A percentile compares a stretch with the other conserved stretches of the same genome.
These are phyloP conservation scores for Apiospora saccharicola DNA, from an alignment of 2,329 filamentous ascomycete genomes.

Conservation along the genomic window DNA sequence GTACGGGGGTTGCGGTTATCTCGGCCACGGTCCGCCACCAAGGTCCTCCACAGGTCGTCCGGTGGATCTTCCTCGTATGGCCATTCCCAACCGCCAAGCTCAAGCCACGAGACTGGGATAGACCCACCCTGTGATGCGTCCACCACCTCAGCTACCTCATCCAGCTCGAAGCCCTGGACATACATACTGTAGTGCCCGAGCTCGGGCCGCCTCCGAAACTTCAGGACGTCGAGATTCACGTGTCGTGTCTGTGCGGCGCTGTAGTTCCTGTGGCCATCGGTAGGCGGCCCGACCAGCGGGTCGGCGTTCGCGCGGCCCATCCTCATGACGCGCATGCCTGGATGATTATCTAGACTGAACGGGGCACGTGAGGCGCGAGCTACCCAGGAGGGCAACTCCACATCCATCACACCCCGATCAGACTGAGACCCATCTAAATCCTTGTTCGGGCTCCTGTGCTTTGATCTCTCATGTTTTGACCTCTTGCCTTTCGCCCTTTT, in stretches of 20 bases:
- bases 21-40: constrained; percentile 37
- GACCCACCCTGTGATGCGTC: constrained; percentile 32
- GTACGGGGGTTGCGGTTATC: constrained; percentile 36
- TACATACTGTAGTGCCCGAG: constrained; percentile 41
- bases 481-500: too few species aligned
- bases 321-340: constrained; percentile 28
- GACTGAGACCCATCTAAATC: too few species aligned
- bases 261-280: constrained; percentile 39
- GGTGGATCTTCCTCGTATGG: constrained; percentile 30
- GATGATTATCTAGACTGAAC: constrained; percentile 35
- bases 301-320: constrained; percentile 45
- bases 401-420: too few species aligned
- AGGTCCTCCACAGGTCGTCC: constrained; percentile 37
- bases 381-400: constrained; percentile 31
- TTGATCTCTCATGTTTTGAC: too few species aligned
- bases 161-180: constrained; percentile 42
- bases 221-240: neutral
- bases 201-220: constrained; percentile 36
- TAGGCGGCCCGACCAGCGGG: constrained; percentile 43
- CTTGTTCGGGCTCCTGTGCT: too few species aligned
- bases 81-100: neutral
- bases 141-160: constrained; percentile 31
- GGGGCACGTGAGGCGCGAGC: constrained; percentile 34
- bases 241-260: constrained; percentile 35
- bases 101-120: neutral